Evolutionary conservation across 2,329 filamentous ascomycete species (phyloP), one percentile per base, ranked within the genome.

Genomic region (Neonectria magnoliae): DNA sequence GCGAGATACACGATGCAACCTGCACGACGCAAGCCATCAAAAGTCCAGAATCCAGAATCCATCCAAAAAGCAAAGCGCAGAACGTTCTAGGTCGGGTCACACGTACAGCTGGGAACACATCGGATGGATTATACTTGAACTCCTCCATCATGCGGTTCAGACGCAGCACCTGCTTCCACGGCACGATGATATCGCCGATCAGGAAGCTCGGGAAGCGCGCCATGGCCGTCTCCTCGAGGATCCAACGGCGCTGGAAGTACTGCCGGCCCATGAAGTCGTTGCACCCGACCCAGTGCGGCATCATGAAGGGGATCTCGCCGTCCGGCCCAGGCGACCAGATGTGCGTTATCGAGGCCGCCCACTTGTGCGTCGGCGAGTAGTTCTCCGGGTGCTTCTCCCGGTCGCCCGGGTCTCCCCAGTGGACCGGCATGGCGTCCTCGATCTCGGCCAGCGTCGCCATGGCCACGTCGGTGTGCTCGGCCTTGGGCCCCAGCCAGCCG

Each of bases 221-320:
- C 65, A 77, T 68, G 38, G 77, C 69, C 41, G 80, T 72, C 64
- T 80, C 78, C 50, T 78, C 78, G 2, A 80, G 68, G 50, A 80
- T 79, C 78, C 78, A 80, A 2, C 72, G 74, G 7, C 78, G 76
- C 31, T 76, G 74, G 56, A 80, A 80, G 57, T 77, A 78, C 2
- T 73, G 71, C 5, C 78, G 71, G 33, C 61, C 68, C 42, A 78
- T 65, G 45, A 80, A 78, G 47, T 75, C 75, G 9, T 61, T 65
- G 11, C 65, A 65, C 13, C 73, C 73, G 29, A 68, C 61, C 60
- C 69, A 66, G 63, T 71, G 73, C 2, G 69, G 68, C 38, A 71
- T 42, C 38, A 69, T 73, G 11, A 69, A 66, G 9, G 72, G 71
- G 14, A 66, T 62, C 44, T 72, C 65, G 52, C 70, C 71, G 22